Conservation (phyloP, 805 yeast genomes). For the Ogataea trehalophila region DNA sequence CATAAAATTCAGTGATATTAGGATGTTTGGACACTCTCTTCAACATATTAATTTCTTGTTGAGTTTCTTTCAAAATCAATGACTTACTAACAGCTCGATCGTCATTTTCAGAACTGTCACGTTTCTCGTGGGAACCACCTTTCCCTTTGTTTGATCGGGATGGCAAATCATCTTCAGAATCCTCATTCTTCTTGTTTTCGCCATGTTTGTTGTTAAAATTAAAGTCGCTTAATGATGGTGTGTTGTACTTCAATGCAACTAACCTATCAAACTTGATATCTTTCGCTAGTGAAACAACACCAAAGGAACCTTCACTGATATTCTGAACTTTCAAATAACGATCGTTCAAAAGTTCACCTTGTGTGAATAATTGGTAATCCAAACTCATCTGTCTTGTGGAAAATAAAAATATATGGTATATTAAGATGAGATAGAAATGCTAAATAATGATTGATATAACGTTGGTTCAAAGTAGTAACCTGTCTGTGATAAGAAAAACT, state of each 20-base stretch:
- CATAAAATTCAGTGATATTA: slow-evolving; percentile 42
- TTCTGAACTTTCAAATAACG: slow-evolving; percentile 67
- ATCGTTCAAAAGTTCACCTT: slow-evolving; percentile 46
- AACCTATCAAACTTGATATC: slow-evolving; percentile 49
- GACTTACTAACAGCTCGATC: slow-evolving; percentile 23
- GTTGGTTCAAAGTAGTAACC: too few species aligned
- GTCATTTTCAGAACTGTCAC: slow-evolving; percentile 8
- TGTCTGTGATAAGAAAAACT: too few species aligned
- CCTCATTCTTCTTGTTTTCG: slow-evolving; percentile 8
- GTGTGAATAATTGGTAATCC: slow-evolving; percentile 26
- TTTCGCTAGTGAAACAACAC: slow-evolving; percentile 82
- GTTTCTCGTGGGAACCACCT: slow-evolving; percentile 7
- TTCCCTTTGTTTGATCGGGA: slow-evolving; percentile 3
- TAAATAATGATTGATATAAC: too few species aligned
- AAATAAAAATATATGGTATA: background rate
- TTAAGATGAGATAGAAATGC: background rate
- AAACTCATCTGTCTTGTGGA: slow-evolving; percentile 16
- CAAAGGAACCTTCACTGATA: slow-evolving; percentile 90
- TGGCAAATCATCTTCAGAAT: too few species aligned
- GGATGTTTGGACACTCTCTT: slow-evolving; percentile 53
- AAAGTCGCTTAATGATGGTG: slow-evolving; percentile 47
- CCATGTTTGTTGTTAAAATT: slow-evolving; percentile 18
- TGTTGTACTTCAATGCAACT: slow-evolving; percentile 84
- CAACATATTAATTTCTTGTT: slow-evolving; percentile 64
- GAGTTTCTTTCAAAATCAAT: slow-evolving; percentile 49